phyloP scores from a whole-genome alignment of 2,329 filamentous ascomycete species.

The Westerdykella ornata region DNA sequence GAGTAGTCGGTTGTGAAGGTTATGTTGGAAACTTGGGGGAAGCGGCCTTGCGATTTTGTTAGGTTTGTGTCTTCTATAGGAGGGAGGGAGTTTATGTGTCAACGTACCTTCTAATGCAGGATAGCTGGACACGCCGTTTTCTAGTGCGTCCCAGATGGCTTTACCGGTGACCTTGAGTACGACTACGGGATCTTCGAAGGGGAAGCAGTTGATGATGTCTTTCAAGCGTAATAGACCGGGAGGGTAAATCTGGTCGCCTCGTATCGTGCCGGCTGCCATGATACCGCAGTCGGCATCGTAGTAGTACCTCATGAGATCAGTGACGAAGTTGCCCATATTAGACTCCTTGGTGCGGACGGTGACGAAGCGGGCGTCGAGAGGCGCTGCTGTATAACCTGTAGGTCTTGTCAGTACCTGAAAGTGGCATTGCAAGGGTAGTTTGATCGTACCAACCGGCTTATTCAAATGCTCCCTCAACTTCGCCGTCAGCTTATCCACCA shows the following conservation, averaged over 20 bases:
- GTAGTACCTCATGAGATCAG: slow-evolving; percentile 81
- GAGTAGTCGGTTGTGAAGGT: slow-evolving; percentile 64
- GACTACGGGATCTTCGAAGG: slow-evolving; percentile 85
- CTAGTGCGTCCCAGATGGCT: slow-evolving; percentile 70
- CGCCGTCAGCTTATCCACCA: slow-evolving; percentile 64
- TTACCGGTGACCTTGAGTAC: slow-evolving; percentile 65
- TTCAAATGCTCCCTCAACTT: slow-evolving; percentile 70
- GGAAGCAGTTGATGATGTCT: slow-evolving; percentile 83
- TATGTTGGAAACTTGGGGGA: slow-evolving; percentile 83
- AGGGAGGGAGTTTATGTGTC: background rate
- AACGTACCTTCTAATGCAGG: slow-evolving; percentile 66
- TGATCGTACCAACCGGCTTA: slow-evolving; percentile 55
- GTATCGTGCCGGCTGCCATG: slow-evolving; percentile 79
- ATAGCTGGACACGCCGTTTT: slow-evolving; percentile 74
- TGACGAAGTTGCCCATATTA: slow-evolving; percentile 86
- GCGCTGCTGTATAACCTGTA: slow-evolving; percentile 67
- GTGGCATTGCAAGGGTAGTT: background rate
- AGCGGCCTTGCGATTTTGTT: slow-evolving; percentile 44
- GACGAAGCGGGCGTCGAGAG: slow-evolving; percentile 78
- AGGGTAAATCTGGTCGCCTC: slow-evolving; percentile 82
- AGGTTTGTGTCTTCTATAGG: slow-evolving; percentile 1
- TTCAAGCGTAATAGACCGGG: slow-evolving; percentile 70
- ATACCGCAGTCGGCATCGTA: slow-evolving; percentile 74
- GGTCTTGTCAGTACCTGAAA: background rate
- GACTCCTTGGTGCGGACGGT: slow-evolving; percentile 72